Evolutionary conservation across 2,329 filamentous ascomycete genomes (phyloP).

Genomic region (Graphilbum sp.): DNA sequence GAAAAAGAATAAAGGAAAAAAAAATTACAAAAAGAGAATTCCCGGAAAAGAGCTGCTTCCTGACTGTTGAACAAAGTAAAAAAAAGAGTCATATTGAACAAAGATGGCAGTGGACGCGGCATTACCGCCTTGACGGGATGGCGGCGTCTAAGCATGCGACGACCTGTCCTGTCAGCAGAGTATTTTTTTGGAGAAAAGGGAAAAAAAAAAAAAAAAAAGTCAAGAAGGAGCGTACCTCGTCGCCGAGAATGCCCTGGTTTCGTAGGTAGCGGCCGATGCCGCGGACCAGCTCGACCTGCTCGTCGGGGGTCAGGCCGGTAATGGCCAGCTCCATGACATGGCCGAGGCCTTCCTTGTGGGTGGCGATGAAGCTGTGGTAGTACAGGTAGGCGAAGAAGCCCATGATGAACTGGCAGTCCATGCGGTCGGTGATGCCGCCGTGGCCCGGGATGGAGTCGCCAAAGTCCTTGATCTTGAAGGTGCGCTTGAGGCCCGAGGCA

Average conservation of each 20-base stretch:
- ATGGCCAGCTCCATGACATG: constrained; percentile 83
- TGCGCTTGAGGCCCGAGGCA: constrained; percentile 90
- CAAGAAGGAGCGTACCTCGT: constrained; percentile 16
- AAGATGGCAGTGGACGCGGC: neutral
- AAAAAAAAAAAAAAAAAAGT: no score
- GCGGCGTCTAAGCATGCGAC: constrained; percentile 9
- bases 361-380: constrained; percentile 91
- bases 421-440: constrained; percentile 93
- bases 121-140: constrained; percentile 9
- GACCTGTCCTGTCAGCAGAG: constrained; percentile 6
- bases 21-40: neutral
- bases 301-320: constrained; percentile 68
- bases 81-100: neutral
- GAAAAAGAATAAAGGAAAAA: neutral
- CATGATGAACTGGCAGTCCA: constrained; percentile 99
- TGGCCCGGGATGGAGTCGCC: constrained; percentile 95
- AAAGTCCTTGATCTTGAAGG: constrained; percentile 99
- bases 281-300: constrained; percentile 71
- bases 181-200: no score
- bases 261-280: constrained; percentile 46
- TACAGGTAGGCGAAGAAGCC: constrained; percentile 98
- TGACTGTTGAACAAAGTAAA: neutral
- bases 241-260: constrained; percentile 39
- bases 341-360: constrained; percentile 72
- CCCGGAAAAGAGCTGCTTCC: no score